A percentile compares a stretch with the other conserved stretches of the same genome.
phyloP scores from a whole-genome alignment of 2,329 filamentous ascomycete genomes.

The Xylariaceae sp. region DNA sequence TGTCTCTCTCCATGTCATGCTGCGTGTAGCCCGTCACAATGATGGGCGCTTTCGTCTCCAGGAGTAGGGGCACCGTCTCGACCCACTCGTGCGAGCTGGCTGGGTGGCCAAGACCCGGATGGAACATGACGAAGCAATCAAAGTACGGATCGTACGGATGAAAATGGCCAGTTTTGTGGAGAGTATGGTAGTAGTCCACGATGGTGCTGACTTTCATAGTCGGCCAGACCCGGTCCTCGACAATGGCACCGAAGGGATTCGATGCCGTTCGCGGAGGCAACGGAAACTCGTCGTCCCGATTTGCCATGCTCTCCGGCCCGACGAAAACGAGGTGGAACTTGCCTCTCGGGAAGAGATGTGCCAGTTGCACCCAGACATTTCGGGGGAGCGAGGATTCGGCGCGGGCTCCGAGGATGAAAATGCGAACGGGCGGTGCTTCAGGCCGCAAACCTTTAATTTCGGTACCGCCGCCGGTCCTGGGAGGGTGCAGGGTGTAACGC shows the following conservation, averaged over 20 bases:
- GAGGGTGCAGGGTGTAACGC: constrained; percentile 89
- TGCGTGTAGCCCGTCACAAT: constrained; percentile 95
- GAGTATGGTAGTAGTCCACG: constrained; percentile 96
- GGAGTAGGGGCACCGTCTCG: constrained; percentile 79
- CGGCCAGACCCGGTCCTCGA: constrained; percentile 84
- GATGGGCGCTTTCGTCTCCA: constrained; percentile 94
- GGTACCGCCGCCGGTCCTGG: constrained; percentile 68
- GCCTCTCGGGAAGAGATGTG: constrained; percentile 92
- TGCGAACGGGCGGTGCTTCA: constrained; percentile 79
- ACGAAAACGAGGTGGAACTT: constrained; percentile 90
- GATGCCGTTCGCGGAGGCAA: constrained; percentile 76
- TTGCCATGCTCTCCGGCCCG: constrained; percentile 91
- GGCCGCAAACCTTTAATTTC: constrained; percentile 76
- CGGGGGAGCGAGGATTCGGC: constrained; percentile 96
- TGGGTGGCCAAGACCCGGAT: constrained; percentile 92
- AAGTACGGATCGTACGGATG: constrained; percentile 97
- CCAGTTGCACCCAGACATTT: constrained; percentile 88
- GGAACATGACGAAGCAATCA: constrained; percentile 95
- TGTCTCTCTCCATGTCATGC: constrained; percentile 88
- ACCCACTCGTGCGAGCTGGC: constrained; percentile 92
- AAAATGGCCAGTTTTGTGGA: constrained; percentile 88
- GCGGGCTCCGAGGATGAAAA: constrained; percentile 91
- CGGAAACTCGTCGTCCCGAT: constrained; percentile 89
- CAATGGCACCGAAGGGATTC: constrained; percentile 91
- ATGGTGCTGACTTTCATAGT: constrained; percentile 96